These are phyloP conservation scores for Colletotrichum sp. DNA, from an alignment of 2,329 filamentous ascomycete genomes.

Conservation along the genomic window DNA sequence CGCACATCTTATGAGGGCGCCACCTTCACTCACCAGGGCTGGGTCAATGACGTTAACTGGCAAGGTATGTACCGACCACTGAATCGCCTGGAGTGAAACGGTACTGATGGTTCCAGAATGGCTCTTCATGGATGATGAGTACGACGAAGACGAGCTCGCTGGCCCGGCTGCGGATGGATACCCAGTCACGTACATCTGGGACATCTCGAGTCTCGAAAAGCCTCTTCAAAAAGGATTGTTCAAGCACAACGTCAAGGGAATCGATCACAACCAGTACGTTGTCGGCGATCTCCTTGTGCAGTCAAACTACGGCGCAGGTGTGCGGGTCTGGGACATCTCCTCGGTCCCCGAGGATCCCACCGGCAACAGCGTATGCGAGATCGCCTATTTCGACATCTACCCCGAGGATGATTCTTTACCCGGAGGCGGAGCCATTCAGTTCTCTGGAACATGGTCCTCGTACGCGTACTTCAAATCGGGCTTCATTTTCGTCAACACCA, in stretches of 20 bases:
- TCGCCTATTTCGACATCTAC: slow-evolving; percentile 51
- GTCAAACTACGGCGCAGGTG: slow-evolving; percentile 50
- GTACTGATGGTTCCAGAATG: not conserved
- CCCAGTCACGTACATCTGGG: slow-evolving; percentile 55
- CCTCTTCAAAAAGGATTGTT: slow-evolving; percentile 48
- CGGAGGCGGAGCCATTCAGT: slow-evolving; percentile 37
- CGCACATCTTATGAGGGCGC: slow-evolving; percentile 60
- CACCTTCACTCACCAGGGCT: slow-evolving; percentile 63
- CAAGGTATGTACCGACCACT: slow-evolving; percentile 22
- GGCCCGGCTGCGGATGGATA: slow-evolving; percentile 44
- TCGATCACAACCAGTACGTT: slow-evolving; percentile 53
- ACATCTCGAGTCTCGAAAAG: slow-evolving; percentile 44
- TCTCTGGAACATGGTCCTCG: slow-evolving; percentile 47
- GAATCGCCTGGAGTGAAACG: not conserved
- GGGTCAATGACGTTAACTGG: slow-evolving; percentile 49
- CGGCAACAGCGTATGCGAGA: slow-evolving; percentile 44
- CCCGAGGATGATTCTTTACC: slow-evolving; percentile 49
- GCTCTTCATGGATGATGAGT: slow-evolving; percentile 54
- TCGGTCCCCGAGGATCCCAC: slow-evolving; percentile 36
- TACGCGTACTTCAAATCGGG: slow-evolving; percentile 48
- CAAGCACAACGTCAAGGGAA: slow-evolving; percentile 37
- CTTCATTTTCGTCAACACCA: slow-evolving; percentile 46
- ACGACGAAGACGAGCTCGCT: slow-evolving; percentile 47
- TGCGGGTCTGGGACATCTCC: slow-evolving; percentile 38
- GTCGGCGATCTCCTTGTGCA: slow-evolving; percentile 46